Conservation (phyloP, 148 eudicot genomes). For the Amaranthus hypochondriacus region DNA sequence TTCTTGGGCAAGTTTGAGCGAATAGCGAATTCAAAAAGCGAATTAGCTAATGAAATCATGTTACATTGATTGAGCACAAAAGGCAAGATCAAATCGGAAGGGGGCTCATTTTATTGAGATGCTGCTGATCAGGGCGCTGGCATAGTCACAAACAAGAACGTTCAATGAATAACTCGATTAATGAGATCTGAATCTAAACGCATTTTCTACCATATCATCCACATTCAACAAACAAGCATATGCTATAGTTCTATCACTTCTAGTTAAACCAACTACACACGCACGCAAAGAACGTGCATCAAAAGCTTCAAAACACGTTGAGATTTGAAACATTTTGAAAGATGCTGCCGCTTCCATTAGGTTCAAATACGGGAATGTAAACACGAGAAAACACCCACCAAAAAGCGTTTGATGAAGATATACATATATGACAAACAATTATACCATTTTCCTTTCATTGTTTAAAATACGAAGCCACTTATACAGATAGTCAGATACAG, state of each 20-base stretch:
- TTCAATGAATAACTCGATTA: background rate
- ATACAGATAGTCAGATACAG: background rate
- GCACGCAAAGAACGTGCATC: background rate
- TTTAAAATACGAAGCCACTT: background rate
- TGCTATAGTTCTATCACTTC: too few relatives aligned
- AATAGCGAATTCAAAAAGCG: too few relatives aligned
- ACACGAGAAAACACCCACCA: background rate
- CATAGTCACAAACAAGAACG: background rate
- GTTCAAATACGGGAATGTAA: background rate
- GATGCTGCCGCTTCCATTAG: background rate
- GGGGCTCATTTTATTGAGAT: background rate
- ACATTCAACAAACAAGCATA: background rate
- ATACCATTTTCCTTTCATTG: background rate
- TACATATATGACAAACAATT: background rate
- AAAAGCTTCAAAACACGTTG: background rate
- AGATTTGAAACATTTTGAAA: background rate
- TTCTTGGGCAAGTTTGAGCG: too few relatives aligned
- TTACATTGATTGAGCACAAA: background rate
- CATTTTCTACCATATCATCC: background rate
- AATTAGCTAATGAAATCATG: too few relatives aligned
- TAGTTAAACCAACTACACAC: background rate
- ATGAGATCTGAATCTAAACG: background rate
- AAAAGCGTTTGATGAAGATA: too few relatives aligned
- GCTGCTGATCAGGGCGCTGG: background rate
- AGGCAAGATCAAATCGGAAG: background rate